Evolutionary conservation across 805 yeast genomes (phyloP), one percentile per base, ranked within the genome.

Genomic region (Wickerhamomyces alni): DNA sequence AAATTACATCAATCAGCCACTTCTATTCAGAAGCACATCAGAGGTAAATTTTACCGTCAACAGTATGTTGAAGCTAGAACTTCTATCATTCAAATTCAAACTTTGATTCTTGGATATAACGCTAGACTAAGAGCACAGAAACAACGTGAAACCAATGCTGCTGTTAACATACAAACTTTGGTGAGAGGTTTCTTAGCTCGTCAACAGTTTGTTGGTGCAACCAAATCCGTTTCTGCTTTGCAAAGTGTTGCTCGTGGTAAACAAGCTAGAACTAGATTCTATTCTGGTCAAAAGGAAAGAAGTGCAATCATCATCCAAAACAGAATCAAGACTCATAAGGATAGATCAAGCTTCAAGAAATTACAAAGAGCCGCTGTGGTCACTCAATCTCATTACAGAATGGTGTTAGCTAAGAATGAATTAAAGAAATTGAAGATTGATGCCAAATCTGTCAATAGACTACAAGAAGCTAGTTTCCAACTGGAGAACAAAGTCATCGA

Each of bases 401-500:
- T 93, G 54, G 77, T 75, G 44, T 63, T 70, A 43, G 99, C 99
- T 19, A 67, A 67, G 46, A 66, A 66, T 37, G 82, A 83, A 58
- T 75, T 86, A 51, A 65, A 67, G 46, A 63, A 69, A 41, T 69
- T 87, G 60, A 85, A 78, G 58, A 73, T 72, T n/a, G 98, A 93
- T 48, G 96, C 97, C 24, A 87, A 87, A 59, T 87, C 96, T 13
- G 95, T 87, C 33, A 82, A 82, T 58, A 94, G 83, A 57, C 74
- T 87, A 67, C 79, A 87, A 62, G 96, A 91, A 60, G 95, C 87
- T 30, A 88, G 95, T 54, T 93, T 87, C 65, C 79, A 84, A 59
- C 74, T 94, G 54, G 99, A 93, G 63, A 93, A 93, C 64, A 93
- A 94, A 70, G 97, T 94, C n/a, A 88, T 93, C 48, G 95, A 89